Evolutionary conservation across 148 eudicot species (phyloP), one percentile per base, ranked within the genome.

Genomic region (Polygonum maritimum): DNA sequence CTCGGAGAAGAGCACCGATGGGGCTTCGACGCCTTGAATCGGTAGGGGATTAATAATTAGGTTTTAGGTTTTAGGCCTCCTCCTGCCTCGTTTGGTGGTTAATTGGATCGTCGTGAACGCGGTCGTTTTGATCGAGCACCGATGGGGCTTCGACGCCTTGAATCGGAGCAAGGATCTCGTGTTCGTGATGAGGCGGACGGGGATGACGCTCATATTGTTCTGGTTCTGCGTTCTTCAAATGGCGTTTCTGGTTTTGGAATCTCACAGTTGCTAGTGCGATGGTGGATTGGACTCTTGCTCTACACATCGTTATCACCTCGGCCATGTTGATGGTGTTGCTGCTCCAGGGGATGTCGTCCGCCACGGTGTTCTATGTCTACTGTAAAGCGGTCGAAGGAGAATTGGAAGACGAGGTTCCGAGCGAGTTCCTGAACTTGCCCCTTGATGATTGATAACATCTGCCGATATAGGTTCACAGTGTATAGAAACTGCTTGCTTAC

Each of bases 361-460:
- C 11, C 8, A 81, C 90, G 0, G 93, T 91, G 69, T 60, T 91
- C 83, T 91, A 85, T 44, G 81, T 91, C 90, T 89, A 89, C 63
- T 89, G 96, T 74, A 91, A 86, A 83, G 93, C 91, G 0, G 78
- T 87, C 47, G 87, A 80, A 33, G 96, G 93, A 3, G 96, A 91
- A 48, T 69, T 91, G 79, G 93, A 88, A 1, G 82, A 80, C 41
- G 93, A 91, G 82, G 83, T 91, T 35, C 88, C 88, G 0, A 58
- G 74, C 5, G 92, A 86, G 67, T 70, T 26, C 31, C 31, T 26
- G 31, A 26, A 16, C 12, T 38, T 67, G 12, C 69, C 69, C 69
- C 7, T 63, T 69, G 31, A 26, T 26, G 31, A 26, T 26, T 26
- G 31, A 26, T 26, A 26, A 26, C 31, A 26, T 26, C 31, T 26